phyloP scores from a whole-genome alignment of 2,329 filamentous ascomycete genomes.

The Alternaria conjuncta region DNA sequence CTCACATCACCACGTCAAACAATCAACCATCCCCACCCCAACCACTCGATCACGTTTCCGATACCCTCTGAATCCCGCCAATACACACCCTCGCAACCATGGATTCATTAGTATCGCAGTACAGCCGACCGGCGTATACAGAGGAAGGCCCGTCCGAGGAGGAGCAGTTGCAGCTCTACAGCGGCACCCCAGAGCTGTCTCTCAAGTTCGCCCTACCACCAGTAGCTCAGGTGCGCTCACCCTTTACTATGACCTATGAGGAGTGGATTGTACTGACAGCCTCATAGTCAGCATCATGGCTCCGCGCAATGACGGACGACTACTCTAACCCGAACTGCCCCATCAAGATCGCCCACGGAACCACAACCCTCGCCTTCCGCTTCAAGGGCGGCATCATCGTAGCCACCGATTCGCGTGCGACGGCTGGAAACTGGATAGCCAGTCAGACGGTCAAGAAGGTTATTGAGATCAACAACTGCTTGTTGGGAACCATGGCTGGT shows the following conservation, averaged over 20 bases:
- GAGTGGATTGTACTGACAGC: constrained; percentile 5
- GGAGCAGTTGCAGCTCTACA: constrained; percentile 72
- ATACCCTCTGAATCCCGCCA: constrained; percentile 5
- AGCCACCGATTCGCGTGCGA: constrained; percentile 95
- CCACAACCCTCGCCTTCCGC: constrained; percentile 95
- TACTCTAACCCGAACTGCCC: constrained; percentile 94
- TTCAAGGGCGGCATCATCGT: constrained; percentile 99
- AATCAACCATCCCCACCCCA: constrained; percentile 19
- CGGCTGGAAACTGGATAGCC: constrained; percentile 98
- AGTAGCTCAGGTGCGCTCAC: constrained; percentile 73
- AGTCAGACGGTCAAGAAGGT: constrained; percentile 99
- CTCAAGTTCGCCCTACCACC: constrained; percentile 96
- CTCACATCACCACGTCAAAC: constrained; percentile 29
- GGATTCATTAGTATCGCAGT: constrained; percentile 92
- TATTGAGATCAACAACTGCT: constrained; percentile 94
- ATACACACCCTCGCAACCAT: constrained; percentile 57
- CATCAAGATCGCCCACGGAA: constrained; percentile 99
- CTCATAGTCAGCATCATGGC: constrained; percentile 85
- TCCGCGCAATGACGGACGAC: constrained; percentile 96
- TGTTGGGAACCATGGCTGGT: constrained; percentile 97
- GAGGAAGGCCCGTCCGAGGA: constrained; percentile 76
- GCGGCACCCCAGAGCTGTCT: constrained; percentile 76
- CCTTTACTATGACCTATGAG: background rate
- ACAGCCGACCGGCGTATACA: constrained; percentile 79
- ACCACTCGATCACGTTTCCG: constrained; percentile 9